Conservation (phyloP, 1,284 basidiomycete species). For the Trametes polyzona region DNA sequence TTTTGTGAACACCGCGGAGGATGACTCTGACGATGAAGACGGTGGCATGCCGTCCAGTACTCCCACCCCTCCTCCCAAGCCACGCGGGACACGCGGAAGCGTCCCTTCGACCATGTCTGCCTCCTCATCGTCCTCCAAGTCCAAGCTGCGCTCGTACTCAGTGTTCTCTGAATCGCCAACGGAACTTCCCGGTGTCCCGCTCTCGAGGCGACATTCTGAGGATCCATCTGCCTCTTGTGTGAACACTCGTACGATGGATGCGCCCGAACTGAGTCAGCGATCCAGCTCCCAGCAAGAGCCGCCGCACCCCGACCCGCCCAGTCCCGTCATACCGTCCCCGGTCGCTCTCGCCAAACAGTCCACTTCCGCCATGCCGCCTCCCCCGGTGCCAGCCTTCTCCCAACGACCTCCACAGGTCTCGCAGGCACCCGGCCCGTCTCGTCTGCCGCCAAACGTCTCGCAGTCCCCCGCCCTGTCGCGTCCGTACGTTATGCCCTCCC, state of each 20-base stretch:
- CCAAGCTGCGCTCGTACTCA: neutral
- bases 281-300: neutral
- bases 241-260: neutral
- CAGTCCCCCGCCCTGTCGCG: neutral
- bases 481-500: slow-evolving; percentile 10
- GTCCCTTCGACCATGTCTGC: neutral
- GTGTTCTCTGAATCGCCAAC: slow-evolving; percentile 8
- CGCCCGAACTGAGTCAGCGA: neutral
- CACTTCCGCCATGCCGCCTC: neutral
- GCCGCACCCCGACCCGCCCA: neutral
- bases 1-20: neutral
- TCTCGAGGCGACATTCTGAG: neutral
- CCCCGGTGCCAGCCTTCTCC: neutral
- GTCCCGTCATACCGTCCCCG: slow-evolving; percentile 5
- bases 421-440: neutral
- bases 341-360: neutral
- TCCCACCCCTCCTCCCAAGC: slow-evolving; percentile 13
- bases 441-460: neutral
- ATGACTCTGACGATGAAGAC: slow-evolving; percentile 6
- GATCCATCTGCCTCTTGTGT: neutral
- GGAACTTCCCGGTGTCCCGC: neutral
- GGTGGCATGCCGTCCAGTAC: slow-evolving; percentile 15
- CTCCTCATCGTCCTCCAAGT: neutral
- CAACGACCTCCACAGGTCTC: neutral
- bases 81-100: neutral